Base-by-base conservation (phyloP, 2,329 filamentous ascomycete genomes). In the Pseudogymnoascus sp. region DNA sequence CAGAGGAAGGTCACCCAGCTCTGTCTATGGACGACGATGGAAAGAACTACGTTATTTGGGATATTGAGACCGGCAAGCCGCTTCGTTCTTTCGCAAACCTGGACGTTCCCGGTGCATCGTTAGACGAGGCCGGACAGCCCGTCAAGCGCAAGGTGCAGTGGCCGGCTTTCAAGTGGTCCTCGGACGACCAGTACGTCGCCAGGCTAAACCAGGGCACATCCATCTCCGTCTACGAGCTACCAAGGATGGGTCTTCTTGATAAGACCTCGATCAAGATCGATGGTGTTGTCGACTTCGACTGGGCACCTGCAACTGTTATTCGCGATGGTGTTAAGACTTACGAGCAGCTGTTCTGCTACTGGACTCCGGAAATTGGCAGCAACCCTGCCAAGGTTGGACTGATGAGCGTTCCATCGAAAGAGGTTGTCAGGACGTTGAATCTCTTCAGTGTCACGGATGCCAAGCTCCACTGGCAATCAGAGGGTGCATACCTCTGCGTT, bases 1-100 rank as follows among this genome's bases (percentile, higher is more conserved):
- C 95, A 64, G 95, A 97, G 70, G 87, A 88, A 68, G 89, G 90
- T 67, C 89, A 96, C 75, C 88, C 90, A 2, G 81, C 89, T n/a
- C 82, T 97, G 60, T 88, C 90, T 3, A 81, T 92, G 65, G 95
- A 97, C 72, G 95, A 99, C 72, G 93, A 99, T 71, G 95, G 95
- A 76, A 97, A 97, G 83, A 97, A 97, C 83, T 97, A 97, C 77
- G 89, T 99, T 72, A 93, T 99, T 72, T 99, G 95, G 95, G 93
- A 97, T 72, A 88, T 97, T 66, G 89, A 90, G 61, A 95, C 93
- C 8, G 88, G 86, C 70, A 90, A 93, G 75, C 91, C 93, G 63
- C 83, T 99, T 60, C 90, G 95, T 67, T 97, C 95, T 0, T 99
- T 99, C 74, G 87, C 91, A 66, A 96, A 93, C 69, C 84, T 96